phyloP scores from a whole-genome alignment of 1,284 basidiomycete species.

The Leccinum fallax region DNA sequence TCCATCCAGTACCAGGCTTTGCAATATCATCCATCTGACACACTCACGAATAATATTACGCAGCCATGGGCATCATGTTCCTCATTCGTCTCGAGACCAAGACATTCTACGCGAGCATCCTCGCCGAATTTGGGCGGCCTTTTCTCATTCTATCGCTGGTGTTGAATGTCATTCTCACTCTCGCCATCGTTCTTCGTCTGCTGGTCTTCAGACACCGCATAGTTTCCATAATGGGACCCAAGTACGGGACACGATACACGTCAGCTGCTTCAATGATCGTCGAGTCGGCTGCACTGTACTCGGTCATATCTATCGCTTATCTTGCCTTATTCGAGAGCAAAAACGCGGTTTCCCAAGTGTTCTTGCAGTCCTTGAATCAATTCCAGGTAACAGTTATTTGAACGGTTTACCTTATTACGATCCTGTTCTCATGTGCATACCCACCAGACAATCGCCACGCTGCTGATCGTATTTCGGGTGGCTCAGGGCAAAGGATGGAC shows the following conservation, averaged over 20 bases:
- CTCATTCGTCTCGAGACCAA: background rate
- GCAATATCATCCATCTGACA: background rate
- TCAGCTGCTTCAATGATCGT: background rate
- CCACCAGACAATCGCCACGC: too few relatives aligned
- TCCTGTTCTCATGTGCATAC: too few relatives aligned
- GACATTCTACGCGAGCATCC: background rate
- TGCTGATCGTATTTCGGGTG: too few relatives aligned
- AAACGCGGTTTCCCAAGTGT: background rate
- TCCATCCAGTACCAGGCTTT: background rate
- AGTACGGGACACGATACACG: background rate
- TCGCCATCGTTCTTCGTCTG: background rate
- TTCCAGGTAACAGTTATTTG: background rate
- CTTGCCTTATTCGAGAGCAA: background rate
- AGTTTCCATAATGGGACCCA: background rate
- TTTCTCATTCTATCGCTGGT: background rate
- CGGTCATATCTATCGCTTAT: background rate
- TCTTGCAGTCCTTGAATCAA: background rate
- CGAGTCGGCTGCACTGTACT: background rate
- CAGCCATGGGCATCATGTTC: background rate
- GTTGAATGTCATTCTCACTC: background rate
- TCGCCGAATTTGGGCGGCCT: background rate
- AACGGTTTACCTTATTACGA: background rate
- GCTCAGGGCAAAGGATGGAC: too few relatives aligned
- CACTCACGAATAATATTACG: background rate
- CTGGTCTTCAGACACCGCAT: background rate